phyloP scores from a whole-genome alignment of 2,329 filamentous ascomycete genomes.

The Xylaria sp. region DNA sequence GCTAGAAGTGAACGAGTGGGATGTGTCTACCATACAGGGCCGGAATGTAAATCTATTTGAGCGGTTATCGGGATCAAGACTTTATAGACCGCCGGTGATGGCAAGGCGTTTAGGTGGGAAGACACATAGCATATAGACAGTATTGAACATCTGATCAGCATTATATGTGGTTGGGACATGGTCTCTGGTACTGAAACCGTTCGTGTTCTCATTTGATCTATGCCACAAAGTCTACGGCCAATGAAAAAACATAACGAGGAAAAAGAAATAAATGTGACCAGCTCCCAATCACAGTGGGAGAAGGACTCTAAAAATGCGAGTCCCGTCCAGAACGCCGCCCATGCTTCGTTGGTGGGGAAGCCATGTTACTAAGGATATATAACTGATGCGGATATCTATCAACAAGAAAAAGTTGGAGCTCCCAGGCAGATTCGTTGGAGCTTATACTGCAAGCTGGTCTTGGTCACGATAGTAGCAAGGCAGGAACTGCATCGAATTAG shows the following conservation, averaged over 20 bases:
- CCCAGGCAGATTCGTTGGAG: slow-evolving; percentile 5
- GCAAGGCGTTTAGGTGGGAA: slow-evolving; percentile 34
- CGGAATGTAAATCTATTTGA: slow-evolving; percentile 4
- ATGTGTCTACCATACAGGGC: slow-evolving; percentile 15
- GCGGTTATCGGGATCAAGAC: slow-evolving; percentile 13
- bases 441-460: slow-evolving; percentile 66
- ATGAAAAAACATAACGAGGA: slow-evolving; percentile 10
- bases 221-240: slow-evolving; percentile 38
- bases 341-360: slow-evolving; percentile 44
- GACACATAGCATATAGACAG: slow-evolving; percentile 29
- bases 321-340: slow-evolving; percentile 51
- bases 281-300: slow-evolving; percentile 44
- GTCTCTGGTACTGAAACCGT: slow-evolving; percentile 34
- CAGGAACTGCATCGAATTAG: slow-evolving; percentile 60
- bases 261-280: slow-evolving; percentile 46
- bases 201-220: slow-evolving; percentile 43
- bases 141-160: slow-evolving; percentile 24
- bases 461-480: slow-evolving; percentile 70
- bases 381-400: slow-evolving; percentile 34
- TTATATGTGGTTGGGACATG: slow-evolving; percentile 1
- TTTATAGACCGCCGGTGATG: slow-evolving; percentile 29
- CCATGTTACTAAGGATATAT: slow-evolving; percentile 33
- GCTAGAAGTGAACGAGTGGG: neutral
- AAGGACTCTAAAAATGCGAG: slow-evolving; percentile 45
- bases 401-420: slow-evolving; percentile 10